phyloP scores from a whole-genome alignment of 805 yeast genomes.

The Candida odintsovae region DNA sequence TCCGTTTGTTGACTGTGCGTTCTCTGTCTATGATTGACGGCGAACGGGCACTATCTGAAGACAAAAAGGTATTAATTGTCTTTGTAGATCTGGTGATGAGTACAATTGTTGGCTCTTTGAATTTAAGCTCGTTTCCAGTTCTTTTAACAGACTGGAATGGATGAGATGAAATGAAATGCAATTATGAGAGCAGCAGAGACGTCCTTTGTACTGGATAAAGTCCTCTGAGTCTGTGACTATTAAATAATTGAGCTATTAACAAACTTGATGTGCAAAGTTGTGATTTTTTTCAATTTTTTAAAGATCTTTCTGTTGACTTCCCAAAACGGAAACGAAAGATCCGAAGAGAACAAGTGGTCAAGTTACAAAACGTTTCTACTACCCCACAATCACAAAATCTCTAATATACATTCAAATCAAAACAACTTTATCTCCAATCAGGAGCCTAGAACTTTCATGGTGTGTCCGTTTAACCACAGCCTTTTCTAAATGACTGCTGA shows the following conservation, averaged over 20 bases:
- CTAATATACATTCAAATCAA: not conserved
- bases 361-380: not conserved
- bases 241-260: too few relatives aligned
- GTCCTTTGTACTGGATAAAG: not conserved
- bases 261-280: not conserved
- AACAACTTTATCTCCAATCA: not conserved
- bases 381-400: not conserved
- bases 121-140: not conserved
- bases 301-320: not conserved
- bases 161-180: not conserved
- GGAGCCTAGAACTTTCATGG: not conserved
- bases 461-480: not conserved
- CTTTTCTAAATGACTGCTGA: not conserved
- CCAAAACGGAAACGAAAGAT: not conserved
- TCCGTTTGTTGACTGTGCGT: not conserved
- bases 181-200: not conserved
- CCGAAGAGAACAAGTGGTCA: not conserved
- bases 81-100: not conserved
- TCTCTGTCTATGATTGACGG: not conserved
- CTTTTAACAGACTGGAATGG: not conserved
- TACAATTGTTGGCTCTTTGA: not conserved
- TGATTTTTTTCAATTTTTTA: not conserved
- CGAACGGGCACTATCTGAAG: not conserved
- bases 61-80: not conserved
- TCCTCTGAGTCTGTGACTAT: not conserved